Evolutionary conservation across 2,329 filamentous ascomycete genomes (phyloP), one percentile per base, ranked within the genome.

Genomic region (Trichoderma sp.): DNA sequence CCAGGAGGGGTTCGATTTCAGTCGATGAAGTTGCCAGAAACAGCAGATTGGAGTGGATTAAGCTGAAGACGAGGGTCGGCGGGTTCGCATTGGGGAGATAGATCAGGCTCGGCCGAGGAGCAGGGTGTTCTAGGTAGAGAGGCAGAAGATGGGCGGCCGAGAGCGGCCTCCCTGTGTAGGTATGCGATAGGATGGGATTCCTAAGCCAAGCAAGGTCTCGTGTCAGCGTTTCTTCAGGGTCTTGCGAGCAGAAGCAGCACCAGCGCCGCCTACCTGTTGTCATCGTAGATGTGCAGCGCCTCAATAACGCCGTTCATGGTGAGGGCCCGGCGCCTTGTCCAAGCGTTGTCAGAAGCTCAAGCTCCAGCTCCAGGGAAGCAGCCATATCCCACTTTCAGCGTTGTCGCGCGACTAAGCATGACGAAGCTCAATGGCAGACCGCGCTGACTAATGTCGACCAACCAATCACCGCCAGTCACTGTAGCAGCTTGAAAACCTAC

Each of bases 251-350:
- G 58, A 11, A 33, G 5, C 14, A 21, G 68, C 13, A 16, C 21
- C 7, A 8, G 53, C 31, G 8, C 47, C 33, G 63, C 87, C 77
- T 83, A 97, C 94, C 94, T 93, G 82, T 94, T 89, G 84, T 97
- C 94, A 87, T 98, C 94, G 81, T 92, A 97, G 79, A 99, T 94
- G 84, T 98, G 95, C 77, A 99, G 86, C 79, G 95, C 96, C 85
- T 98, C 95, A 78, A 99, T 92, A 78, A 92, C 89, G 83, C 93
- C 89, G 83, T 88, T 92, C 92, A 94, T 95, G 79, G 81, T 89
- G 79, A 77, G 71, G 71, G 72, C 74, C 24, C 73, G 71, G 74
- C 76, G 73, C 75, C 76, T 74, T 72, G 35, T 35, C 49, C 52
- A 67, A 49, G 56, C 19, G 59, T 63, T 57, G 63, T 62, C 43